Conservation (phyloP, 306 rosid species). For the Mimosa pudica region DNA sequence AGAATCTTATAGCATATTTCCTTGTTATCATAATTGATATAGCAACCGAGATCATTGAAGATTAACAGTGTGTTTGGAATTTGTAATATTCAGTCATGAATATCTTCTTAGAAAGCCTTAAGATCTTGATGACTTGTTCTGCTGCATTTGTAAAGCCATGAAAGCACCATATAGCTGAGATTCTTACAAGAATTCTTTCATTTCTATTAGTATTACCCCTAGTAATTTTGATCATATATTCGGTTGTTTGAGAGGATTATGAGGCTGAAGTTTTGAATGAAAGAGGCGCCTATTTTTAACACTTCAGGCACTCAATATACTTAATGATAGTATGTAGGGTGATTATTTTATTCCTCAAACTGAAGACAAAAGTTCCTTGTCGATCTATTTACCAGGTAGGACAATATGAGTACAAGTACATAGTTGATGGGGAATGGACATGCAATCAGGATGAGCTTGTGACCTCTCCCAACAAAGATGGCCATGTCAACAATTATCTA, state of each 20-base stretch:
- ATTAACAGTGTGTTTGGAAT: neutral
- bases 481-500: slow-evolving; percentile 80
- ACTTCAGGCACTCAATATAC: neutral
- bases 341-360: neutral
- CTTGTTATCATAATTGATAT: neutral
- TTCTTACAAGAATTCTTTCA: slow-evolving; percentile 5
- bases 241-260: slow-evolving; percentile 6
- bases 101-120: neutral
- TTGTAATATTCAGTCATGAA: slow-evolving; percentile 1
- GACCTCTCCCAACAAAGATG: slow-evolving; percentile 74
- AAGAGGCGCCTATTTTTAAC: neutral
- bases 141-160: neutral
- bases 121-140: neutral
- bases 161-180: slow-evolving; percentile 3
- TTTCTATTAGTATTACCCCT: neutral
- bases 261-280: neutral
- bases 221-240: neutral
- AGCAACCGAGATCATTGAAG: neutral
- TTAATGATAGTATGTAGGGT: neutral
- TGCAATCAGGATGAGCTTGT: slow-evolving; percentile 52
- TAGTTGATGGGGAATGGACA: slow-evolving; percentile 82
- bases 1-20: neutral
- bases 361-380: slow-evolving; percentile 26
- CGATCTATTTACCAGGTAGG: slow-evolving; percentile 70
- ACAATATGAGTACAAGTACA: slow-evolving; percentile 89